A percentile compares a stretch with the other conserved stretches of the same genome.
Evolutionary conservation across 768 basidiomycete genomes (phyloP).

Genomic region (Kwoniella heveanensis): DNA sequence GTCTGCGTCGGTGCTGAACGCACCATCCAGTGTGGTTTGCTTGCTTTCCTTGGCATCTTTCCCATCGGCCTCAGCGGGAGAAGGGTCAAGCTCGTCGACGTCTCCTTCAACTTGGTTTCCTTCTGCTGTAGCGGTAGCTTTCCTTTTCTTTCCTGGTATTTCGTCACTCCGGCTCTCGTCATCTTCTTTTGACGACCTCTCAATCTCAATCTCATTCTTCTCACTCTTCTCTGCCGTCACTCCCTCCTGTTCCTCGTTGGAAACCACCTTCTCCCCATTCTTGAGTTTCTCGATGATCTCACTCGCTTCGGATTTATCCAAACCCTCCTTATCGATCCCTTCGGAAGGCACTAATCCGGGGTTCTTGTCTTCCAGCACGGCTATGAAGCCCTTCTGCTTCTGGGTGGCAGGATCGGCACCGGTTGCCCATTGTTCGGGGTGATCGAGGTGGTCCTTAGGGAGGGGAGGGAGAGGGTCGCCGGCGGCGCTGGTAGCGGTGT

Average conservation of each 20-base stretch:
- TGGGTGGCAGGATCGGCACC: conserved; percentile 43
- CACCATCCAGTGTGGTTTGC: too few species aligned
- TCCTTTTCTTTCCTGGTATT: background rate
- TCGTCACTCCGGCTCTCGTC: too few species aligned
- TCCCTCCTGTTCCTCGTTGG: conserved; percentile 3
- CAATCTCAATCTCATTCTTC: too few species aligned
- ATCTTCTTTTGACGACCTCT: too few species aligned
- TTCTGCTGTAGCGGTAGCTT: too few species aligned
- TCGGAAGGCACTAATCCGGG: conserved; percentile 22
- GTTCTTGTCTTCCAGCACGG: conserved; percentile 36
- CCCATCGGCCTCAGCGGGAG: too few species aligned
- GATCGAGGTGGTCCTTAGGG: conserved; percentile 42
- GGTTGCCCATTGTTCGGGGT: conserved; percentile 46
- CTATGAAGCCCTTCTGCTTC: conserved; percentile 45
- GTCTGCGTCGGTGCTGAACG: too few species aligned
- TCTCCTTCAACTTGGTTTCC: too few species aligned
- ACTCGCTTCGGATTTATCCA: conserved; percentile 51
- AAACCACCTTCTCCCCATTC: conserved; percentile 21
- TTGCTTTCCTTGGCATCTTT: too few species aligned
- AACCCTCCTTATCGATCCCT: conserved; percentile 29
- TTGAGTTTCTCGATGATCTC: conserved; percentile 51
- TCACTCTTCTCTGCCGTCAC: background rate
- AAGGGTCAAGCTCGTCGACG: too few species aligned
- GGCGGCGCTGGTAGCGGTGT: conserved; percentile 22
- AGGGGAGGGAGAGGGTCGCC: conserved; percentile 33